These are phyloP conservation scores for Tetrahymena malaccensis DNA, from an alignment of 73 alveolate genomes.

Conservation along the genomic window DNA sequence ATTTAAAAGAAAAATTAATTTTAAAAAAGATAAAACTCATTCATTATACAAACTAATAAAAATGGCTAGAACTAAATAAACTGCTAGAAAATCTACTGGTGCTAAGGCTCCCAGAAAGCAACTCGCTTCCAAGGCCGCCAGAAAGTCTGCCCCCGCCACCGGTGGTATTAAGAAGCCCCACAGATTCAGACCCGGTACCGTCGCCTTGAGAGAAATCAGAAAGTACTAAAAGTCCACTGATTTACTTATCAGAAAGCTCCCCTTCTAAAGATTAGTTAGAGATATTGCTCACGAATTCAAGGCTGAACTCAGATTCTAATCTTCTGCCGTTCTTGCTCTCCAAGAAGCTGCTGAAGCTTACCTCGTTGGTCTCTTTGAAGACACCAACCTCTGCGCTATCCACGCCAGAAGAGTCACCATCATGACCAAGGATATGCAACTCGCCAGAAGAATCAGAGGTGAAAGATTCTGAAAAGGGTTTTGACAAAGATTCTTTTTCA, in stretches of 20 bases:
- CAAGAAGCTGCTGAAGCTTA: constrained; percentile 91
- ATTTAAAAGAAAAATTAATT: not conserved
- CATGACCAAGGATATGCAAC: constrained; percentile 85
- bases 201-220: constrained; percentile 80
- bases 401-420: constrained; percentile 91
- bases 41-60: not conserved
- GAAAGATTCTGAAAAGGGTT: constrained; percentile 61
- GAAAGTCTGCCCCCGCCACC: constrained; percentile 73
- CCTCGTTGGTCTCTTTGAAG: constrained; percentile 85
- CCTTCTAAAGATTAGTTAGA: constrained; percentile 92
- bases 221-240: constrained; percentile 77
- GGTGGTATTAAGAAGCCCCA: constrained; percentile 84
- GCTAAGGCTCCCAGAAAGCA: constrained; percentile 68
- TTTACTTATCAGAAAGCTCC: constrained; percentile 80
- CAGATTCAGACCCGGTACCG: constrained; percentile 89
- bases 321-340: constrained; percentile 84
- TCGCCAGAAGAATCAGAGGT: constrained; percentile 92
- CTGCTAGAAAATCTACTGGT: constrained; percentile 62
- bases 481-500: not conserved
- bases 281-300: constrained; percentile 82
- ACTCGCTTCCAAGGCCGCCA: constrained; percentile 74
- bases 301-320: constrained; percentile 86
- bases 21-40: not conserved
- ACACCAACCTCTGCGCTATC: constrained; percentile 88
- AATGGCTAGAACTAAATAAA: constrained; percentile 61